Conservation (phyloP, 345 rosid species). For the Diplotaxis tenuifolia region DNA sequence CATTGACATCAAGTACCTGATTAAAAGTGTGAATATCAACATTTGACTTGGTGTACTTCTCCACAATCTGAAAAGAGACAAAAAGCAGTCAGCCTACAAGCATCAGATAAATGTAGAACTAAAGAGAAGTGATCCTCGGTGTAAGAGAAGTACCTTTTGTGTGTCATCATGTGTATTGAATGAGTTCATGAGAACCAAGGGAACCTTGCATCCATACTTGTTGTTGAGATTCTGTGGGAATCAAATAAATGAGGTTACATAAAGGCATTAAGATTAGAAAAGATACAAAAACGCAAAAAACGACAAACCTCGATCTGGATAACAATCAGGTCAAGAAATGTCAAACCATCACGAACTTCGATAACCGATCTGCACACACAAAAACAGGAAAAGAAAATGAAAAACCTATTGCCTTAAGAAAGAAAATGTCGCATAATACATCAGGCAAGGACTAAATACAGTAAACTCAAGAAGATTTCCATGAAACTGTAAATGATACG, state of each 20-base stretch:
- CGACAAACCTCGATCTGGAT: slow-evolving; percentile 77
- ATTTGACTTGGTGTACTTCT: slow-evolving; percentile 72
- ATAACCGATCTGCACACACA: slow-evolving; percentile 70
- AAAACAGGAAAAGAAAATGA: not conserved
- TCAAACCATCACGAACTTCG: slow-evolving; percentile 89
- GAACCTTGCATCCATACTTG: slow-evolving; percentile 82
- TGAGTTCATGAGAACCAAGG: slow-evolving; percentile 93
- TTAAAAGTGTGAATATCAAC: slow-evolving; percentile 83
- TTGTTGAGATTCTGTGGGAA: slow-evolving; percentile 62
- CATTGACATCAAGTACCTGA: slow-evolving; percentile 62
- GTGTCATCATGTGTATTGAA: slow-evolving; percentile 98
- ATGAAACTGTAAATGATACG: not conserved
- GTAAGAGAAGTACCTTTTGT: slow-evolving; percentile 49
- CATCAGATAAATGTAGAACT: not conserved
- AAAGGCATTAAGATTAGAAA: not conserved
- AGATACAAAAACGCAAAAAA: not conserved
- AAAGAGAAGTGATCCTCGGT: not conserved
- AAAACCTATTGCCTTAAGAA: not conserved
- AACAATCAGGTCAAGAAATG: slow-evolving; percentile 93
- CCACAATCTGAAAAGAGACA: slow-evolving; percentile 55
- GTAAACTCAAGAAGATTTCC: not conserved
- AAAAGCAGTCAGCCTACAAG: slow-evolving; percentile 3
- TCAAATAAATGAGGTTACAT: not conserved
- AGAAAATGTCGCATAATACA: not conserved
- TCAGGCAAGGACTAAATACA: not conserved